Evolutionary conservation across 805 yeast genomes (phyloP), one percentile per base, ranked within the genome.

Genomic region (Nakazawaea wickerhamii): DNA sequence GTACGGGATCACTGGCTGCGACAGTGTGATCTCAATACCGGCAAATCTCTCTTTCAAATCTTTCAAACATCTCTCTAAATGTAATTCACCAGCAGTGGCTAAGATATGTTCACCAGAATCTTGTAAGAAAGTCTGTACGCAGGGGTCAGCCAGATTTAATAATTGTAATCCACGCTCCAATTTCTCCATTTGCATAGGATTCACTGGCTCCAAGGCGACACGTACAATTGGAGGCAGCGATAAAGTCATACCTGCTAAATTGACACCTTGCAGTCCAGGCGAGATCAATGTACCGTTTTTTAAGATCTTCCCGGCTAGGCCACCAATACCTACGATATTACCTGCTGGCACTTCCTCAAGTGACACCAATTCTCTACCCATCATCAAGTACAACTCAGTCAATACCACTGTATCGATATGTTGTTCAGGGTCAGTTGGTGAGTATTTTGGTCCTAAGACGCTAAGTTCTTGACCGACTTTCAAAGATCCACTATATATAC

Each of bases 11-110:
- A 85, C 91, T 0, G 99, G 98, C 54, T 87, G 85, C 21, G 96
- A 91, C 25, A 81, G 77, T 3, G 84, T 77, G 9, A 93, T 80
- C 39, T 88, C 96, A 51, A 89, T 77, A 10, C 90, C 89, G 0
- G 98, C 97, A 71, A 89, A 93, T 51, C 98, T 70, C 54, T 87
- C 96, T 42, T 75, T 79, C 55, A 93, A 65, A 63, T 93, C 99
- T 55, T 88, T 89, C 50, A 93, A 61, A 61, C 99, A 93, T 56
- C 99, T 75, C 56, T 93, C 99, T 32, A 93, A 68, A 67, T 93
- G 99, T 48, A 93, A 69, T 61, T 93, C 99, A 38, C 99, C 99
- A 8, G 99, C 96, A 8, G 95, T 90, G 35, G 95, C 87, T 52
- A 93, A 68, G 50, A 93, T 89, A 51, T 86, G 85, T 61, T 93